phyloP scores from a whole-genome alignment of 805 yeast genomes.

The Yamadazyma paraphyllophila region DNA sequence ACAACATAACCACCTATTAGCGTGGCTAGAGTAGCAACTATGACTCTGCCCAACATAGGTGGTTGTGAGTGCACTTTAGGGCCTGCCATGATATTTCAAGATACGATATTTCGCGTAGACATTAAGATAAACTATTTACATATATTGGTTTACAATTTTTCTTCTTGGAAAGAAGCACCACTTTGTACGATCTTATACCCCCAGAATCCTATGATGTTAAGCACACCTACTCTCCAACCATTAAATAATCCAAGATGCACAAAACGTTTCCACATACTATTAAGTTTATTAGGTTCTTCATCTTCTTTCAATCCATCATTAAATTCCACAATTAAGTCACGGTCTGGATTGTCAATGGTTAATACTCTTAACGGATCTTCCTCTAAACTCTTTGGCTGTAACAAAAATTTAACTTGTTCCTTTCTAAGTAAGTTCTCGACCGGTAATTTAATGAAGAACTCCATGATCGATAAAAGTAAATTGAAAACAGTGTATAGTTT shows the following conservation, averaged over 20 bases:
- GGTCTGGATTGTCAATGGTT: conserved; percentile 44
- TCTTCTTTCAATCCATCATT: conserved; percentile 46
- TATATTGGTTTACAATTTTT: conserved; percentile 20
- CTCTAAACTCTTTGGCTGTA: conserved; percentile 34
- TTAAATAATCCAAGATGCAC: conserved; percentile 50
- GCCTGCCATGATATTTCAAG: not conserved
- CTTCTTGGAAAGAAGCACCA: conserved; percentile 39
- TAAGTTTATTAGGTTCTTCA: conserved; percentile 14
- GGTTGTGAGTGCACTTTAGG: conserved; percentile 24
- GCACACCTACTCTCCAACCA: conserved; percentile 88
- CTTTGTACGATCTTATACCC: conserved; percentile 60
- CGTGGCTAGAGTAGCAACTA: conserved; percentile 38
- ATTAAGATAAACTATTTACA: conserved; percentile 3
- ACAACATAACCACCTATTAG: conserved; percentile 32
- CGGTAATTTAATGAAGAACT: conserved; percentile 76
- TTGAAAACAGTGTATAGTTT: conserved; percentile 55
- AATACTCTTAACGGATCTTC: conserved; percentile 37
- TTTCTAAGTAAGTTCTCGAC: conserved; percentile 82
- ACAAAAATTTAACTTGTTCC: conserved; percentile 70
- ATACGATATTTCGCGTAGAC: conserved; percentile 5
- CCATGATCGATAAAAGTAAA: conserved; percentile 60
- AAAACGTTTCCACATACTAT: conserved; percentile 36
- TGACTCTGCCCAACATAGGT: conserved; percentile 30
- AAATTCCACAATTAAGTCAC: conserved; percentile 56
- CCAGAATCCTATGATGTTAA: conserved; percentile 81